Base-by-base conservation (phyloP, 495 filamentous ascomycete genomes). In the Penicillium simplicissimum region DNA sequence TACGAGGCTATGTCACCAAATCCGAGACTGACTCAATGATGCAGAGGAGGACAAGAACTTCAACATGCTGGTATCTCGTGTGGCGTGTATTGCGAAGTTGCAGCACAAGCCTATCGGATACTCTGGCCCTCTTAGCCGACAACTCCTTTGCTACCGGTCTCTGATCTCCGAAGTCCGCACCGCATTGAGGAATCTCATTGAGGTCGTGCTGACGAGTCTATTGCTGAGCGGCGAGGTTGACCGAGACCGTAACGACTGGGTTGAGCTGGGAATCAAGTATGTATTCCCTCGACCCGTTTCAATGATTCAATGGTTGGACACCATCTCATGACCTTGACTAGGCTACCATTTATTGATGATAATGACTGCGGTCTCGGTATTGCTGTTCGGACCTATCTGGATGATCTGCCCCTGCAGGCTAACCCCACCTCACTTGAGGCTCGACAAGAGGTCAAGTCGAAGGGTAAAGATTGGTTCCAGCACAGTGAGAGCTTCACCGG, bases 71-170 rank as follows among this genome's bases (percentile, higher is more conserved):
- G 85, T 97, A 61, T 92, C 90, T 58, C 88, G 93, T 42, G 88
- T 95, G 58, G 89, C 93, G 14, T 91, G 88, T 53, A 80, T 98
- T 64, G 86, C 88, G 49, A 90, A 89, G 64, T 79, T 99, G 25
- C 85, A 86, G 34, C 95, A 99, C 70, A 84, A 90, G 63, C 77
- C 82, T 7, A 93, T 93, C 66, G 93, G 96, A 25, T 99, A 96
- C 74, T 97, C 95, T 25, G 95, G 95, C 1, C 95, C 95, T 0
- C 81, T 99, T 1, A 97, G 90, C 79, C 87, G 93, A 69, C 90
- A 95, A 66, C 81, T 98, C 45, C 82, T 98, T 11, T 89, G 87
- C 33, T 98, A 92, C 77, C 90, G 92, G 60, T 92, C 92, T 0
- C 80, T 97, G 60, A 87, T 90, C 40, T 87, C 87, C 8, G 86